These are phyloP conservation scores for Phytopythium helicoides DNA, from an alignment of 352 stramenopile genomes.

Conservation along the genomic window DNA sequence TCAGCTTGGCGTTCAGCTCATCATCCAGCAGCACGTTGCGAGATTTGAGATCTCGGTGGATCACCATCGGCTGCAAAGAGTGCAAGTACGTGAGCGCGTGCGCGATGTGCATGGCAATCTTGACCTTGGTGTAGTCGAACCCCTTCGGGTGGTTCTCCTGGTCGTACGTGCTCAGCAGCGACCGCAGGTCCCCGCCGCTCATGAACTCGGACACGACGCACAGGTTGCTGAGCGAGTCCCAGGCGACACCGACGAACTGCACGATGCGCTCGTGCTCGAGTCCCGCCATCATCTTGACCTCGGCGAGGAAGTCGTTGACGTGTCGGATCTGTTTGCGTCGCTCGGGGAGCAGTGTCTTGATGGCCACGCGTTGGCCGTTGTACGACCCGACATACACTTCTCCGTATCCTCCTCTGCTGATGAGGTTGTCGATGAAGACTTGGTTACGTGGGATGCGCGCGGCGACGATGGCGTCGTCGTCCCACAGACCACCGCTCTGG, in stretches of 20 bases:
- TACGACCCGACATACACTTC: conserved; percentile 52
- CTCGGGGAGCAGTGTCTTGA: conserved; percentile 54
- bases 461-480: conserved; percentile 41
- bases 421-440: conserved; percentile 33
- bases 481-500: conserved; percentile 29
- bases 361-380: conserved; percentile 26
- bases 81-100: conserved; percentile 48
- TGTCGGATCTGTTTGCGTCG: conserved; percentile 30
- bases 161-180: conserved; percentile 31
- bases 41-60: conserved; percentile 55
- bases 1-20: conserved; percentile 36
- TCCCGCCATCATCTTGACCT: conserved; percentile 48
- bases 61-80: conserved; percentile 28
- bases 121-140: conserved; percentile 37
- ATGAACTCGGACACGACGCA: conserved; percentile 61
- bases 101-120: conserved; percentile 34
- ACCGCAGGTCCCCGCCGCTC: conserved; percentile 49
- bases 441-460: conserved; percentile 38
- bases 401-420: conserved; percentile 47
- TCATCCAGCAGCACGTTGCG: conserved; percentile 41
- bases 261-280: conserved; percentile 47
- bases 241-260: conserved; percentile 52
- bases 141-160: conserved; percentile 17
- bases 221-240: conserved; percentile 54
- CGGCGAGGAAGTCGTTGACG: conserved; percentile 45